Evolutionary conservation across 2,329 filamentous ascomycete genomes (phyloP), one percentile per base, ranked within the genome.

Genomic region (Aspergillus ochraceoroseus): DNA sequence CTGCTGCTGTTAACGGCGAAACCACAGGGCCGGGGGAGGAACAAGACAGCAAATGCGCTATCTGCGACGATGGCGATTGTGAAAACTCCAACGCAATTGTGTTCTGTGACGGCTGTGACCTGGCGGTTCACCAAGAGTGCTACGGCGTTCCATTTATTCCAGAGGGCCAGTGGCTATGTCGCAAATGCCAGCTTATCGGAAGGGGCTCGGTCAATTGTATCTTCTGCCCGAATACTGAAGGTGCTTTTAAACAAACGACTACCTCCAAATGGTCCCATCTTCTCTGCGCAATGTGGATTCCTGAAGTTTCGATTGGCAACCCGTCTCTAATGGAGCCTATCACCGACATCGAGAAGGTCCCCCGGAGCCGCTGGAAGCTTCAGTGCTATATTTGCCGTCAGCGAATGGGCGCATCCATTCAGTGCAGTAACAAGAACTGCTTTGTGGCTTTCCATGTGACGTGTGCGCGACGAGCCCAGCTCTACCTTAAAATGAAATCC

Each of bases 71-170:
- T 58, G 92, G 92, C n/a, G 92, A 98, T 60, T 98, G 92, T 59
- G 92, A 98, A 67, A 98, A 98, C 64, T 94, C 92, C 14, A 98
- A 98, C 59, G 92, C 92, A 1, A 98, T 98, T 57, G 92, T 98
- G 14, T 98, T 98, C 61, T 98, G 92, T 62, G 92, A 98, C 61
- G 92, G 92, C 2, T 98, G 92, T 66, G 94, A 98, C 65, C 72
- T 98, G 36, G 92, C 92, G 3, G 92, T 98, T 7, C 92, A 98
- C 65, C 92, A 98, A 64, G 92, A 98, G 70, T 98, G 92, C 66
- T 98, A 98, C 61, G 92, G 92, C 41, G 92, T 98, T 32, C 92
- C 92, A 1, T 98, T 95, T 64, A 98, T 98, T 51, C 92, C 92
- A 2, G 92, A 98, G 68, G 92, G 92, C 12, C 92, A 98, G 65